phyloP scores from a whole-genome alignment of 768 basidiomycete species.

The Baorangia bicolor region DNA sequence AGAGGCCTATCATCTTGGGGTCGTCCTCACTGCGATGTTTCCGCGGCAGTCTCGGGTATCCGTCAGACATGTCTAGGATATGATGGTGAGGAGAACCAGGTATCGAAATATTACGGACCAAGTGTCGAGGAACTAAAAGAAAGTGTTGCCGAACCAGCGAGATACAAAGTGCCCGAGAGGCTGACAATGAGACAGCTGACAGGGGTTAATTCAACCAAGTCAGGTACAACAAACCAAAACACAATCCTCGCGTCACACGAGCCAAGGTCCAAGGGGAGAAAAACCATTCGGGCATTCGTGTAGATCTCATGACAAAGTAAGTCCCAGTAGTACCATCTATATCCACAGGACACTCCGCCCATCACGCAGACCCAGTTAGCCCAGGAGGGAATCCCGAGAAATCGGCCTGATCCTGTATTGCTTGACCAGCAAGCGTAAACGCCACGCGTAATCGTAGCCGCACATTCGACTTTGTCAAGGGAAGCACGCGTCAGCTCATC shows the following conservation, averaged over 20 bases:
- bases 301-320: conserved; percentile 24
- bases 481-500: conserved; percentile 5
- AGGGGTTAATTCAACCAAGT: conserved; percentile 17
- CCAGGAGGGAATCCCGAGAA: conserved; percentile 86
- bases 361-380: conserved; percentile 49
- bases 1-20: conserved; percentile 71
- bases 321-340: conserved; percentile 16
- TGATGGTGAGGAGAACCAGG: conserved; percentile 19
- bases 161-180: conserved; percentile 4
- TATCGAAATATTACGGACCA: neutral
- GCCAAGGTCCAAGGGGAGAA: neutral
- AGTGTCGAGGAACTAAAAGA: neutral
- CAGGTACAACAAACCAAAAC: conserved; percentile 7
- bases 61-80: conserved; percentile 25
- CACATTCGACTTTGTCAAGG: conserved; percentile 60
- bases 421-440: conserved; percentile 66
- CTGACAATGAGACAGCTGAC: conserved; percentile 25
- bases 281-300: conserved; percentile 10
- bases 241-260: neutral
- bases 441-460: conserved; percentile 85
- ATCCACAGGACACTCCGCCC: neutral
- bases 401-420: conserved; percentile 89
- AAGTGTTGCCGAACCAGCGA: neutral
- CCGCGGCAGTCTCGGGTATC: conserved; percentile 30
- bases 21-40: conserved; percentile 38